Percentiles rank a stretch among this genome's conserved stretches.
These are phyloP conservation scores for Shiraia bambusicola DNA, from an alignment of 2,329 filamentous ascomycete species.

Conservation along the genomic window DNA sequence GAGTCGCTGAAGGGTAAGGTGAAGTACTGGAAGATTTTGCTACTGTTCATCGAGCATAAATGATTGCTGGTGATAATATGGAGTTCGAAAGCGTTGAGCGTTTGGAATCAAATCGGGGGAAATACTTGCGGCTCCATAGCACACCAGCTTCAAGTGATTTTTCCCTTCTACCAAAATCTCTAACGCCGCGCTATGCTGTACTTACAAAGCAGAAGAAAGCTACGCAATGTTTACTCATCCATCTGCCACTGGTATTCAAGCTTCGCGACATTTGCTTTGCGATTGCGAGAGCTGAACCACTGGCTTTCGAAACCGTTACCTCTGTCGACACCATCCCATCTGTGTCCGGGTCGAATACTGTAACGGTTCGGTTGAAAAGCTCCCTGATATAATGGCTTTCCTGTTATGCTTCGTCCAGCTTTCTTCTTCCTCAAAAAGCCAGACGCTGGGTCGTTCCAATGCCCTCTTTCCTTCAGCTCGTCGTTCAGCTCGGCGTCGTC, in stretches of 20 bases:
- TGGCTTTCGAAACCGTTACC: conserved; percentile 92
- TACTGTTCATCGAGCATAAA: too few relatives aligned
- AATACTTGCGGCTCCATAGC: too few relatives aligned
- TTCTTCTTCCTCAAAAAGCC: conserved; percentile 66
- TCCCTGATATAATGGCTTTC: conserved; percentile 73
- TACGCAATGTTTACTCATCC: conserved; percentile 64
- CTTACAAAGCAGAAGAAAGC: neutral
- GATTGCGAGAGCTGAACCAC: conserved; percentile 85
- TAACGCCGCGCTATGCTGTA: conserved; percentile 11
- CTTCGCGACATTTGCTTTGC: conserved; percentile 71
- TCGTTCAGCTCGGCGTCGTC: conserved; percentile 86
- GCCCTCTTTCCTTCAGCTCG: conserved; percentile 70
- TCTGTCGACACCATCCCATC: conserved; percentile 96
- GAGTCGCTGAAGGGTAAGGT: too few relatives aligned
- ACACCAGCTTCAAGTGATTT: too few relatives aligned
- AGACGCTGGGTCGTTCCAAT: conserved; percentile 95
- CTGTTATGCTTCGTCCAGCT: conserved; percentile 49
- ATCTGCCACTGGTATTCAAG: conserved; percentile 95
- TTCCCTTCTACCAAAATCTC: neutral
- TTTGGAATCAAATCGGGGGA: too few relatives aligned
- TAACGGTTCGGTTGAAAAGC: conserved; percentile 87
- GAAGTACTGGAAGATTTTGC: too few relatives aligned
- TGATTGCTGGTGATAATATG: too few relatives aligned
- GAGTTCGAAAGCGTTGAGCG: too few relatives aligned
- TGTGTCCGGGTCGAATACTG: conserved; percentile 85